phyloP scores from a whole-genome alignment of 192 early-diverging fungal species.

The Coemansia sp. region DNA sequence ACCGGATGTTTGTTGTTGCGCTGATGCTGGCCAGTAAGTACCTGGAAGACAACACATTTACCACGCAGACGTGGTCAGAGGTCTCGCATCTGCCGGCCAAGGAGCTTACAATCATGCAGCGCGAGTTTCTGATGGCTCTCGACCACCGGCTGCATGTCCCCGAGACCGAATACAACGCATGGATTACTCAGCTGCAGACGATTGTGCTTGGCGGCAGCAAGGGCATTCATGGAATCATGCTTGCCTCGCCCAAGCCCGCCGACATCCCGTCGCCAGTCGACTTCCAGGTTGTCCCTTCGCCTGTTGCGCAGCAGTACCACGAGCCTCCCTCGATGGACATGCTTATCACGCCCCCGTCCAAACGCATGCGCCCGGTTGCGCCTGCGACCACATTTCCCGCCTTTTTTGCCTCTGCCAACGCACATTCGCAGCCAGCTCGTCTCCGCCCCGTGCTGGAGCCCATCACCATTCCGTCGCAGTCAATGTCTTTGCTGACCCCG shows the following conservation, averaged over 20 bases:
- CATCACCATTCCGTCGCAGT: conserved; percentile 21
- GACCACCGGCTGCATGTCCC: conserved; percentile 73
- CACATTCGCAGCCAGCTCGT: conserved; percentile 1
- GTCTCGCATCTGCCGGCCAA: conserved; percentile 75
- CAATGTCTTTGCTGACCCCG: conserved; percentile 23
- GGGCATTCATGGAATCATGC: conserved; percentile 6
- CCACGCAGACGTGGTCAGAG: conserved; percentile 87
- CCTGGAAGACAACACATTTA: conserved; percentile 87
- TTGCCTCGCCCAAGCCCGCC: conserved; percentile 2
- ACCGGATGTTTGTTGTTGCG: conserved; percentile 79
- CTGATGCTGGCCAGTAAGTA: conserved; percentile 86
- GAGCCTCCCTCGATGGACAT: conserved; percentile 25
- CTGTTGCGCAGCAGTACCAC: conserved; percentile 18
- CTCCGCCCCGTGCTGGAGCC: conserved; percentile 17
- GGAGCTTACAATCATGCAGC: conserved; percentile 86
- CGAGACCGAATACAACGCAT: conserved; percentile 67
- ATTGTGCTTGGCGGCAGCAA: conserved; percentile 28
- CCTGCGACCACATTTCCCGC: conserved; percentile 13
- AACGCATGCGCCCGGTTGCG: conserved; percentile 39
- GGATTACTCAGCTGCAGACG: conserved; percentile 57
- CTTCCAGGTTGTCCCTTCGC: conserved; percentile 51
- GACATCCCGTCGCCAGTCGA: conserved; percentile 29
- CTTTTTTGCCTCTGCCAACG: conserved; percentile 7
- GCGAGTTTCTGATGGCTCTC: conserved; percentile 78
- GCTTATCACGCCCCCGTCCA: conserved; percentile 38